Base-by-base conservation (phyloP, 2,329 filamentous ascomycete genomes). In the Aureobasidium sp. region DNA sequence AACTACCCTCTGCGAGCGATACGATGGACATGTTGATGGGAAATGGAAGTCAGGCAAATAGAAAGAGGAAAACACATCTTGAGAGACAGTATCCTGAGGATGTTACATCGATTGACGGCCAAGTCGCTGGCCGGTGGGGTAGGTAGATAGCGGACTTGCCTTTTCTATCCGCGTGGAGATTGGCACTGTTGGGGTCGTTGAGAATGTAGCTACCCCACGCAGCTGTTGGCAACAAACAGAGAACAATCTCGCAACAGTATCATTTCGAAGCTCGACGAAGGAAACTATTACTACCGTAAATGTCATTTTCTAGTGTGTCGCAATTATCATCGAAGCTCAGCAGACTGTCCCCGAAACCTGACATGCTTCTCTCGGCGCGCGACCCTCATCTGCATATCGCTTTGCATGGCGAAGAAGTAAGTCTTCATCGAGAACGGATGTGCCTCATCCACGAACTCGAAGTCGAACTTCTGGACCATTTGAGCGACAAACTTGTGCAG, bases 1-100 rank as follows among this genome's bases (percentile, higher is more conserved):
- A 65, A 59, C 64, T 66, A 10, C 53, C 53, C 41, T 68, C 62
- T 27, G 67, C 63, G n/a, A 71, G 66, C 8, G 68, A 65, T n/a
- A 70, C 65, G 58, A 71, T 68, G 1, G 69, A 71, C 68, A 71
- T 71, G 11, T 44, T 53, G 30, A 3, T 27, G 37, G 5, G 14
- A 54, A 8, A 0, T n/a, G 13, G 8, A 13, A 3, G 2, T 54
- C 9, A 27, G n/a, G 27, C 11, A 21, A 41, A 25, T 32, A 25
- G 13, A 3, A 11, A 21, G 9, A 45, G 27, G 7, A 34, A 16
- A 5, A 34, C 30, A 25, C 39, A 34, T 57, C 3, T 4, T 27
- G 39, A 36, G 5, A 27, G 29, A 36, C 29, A 27, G 8, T 5
- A 16, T n/a, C 3, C 11, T 32, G 27, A 16, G 14, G 39, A 45